Percentiles rank a stretch among this genome's conserved stretches.
These are phyloP conservation scores for Penicillium hesseltinei DNA, from an alignment of 2,329 filamentous ascomycete species.

Conservation along the genomic window DNA sequence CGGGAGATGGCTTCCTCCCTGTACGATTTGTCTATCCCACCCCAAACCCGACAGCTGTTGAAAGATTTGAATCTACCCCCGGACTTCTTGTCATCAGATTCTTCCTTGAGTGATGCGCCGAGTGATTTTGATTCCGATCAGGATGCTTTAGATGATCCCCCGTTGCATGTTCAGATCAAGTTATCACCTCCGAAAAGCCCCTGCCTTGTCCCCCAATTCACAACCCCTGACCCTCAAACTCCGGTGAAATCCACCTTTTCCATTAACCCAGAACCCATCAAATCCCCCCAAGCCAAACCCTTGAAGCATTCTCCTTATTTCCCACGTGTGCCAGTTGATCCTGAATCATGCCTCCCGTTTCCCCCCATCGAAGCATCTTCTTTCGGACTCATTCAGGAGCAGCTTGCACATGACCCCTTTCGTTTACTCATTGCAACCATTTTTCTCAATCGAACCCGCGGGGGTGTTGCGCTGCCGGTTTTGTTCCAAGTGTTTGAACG, in stretches of 20 bases:
- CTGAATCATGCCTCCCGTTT: slow-evolving; percentile 55
- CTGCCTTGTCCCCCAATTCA: not conserved
- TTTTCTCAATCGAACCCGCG: slow-evolving; percentile 79
- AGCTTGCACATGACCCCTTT: slow-evolving; percentile 71
- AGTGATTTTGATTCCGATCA: slow-evolving; percentile 27
- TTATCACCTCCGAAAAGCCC: not conserved
- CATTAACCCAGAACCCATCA: slow-evolving; percentile 7
- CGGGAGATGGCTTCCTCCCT: not conserved
- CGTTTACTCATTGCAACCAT: slow-evolving; percentile 77
- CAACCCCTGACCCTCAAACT: not conserved
- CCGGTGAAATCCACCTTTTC: slow-evolving; percentile 4
- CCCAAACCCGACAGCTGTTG: slow-evolving; percentile 16
- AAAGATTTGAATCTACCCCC: slow-evolving; percentile 13
- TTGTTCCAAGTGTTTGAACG: slow-evolving; percentile 66
- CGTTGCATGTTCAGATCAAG: not conserved
- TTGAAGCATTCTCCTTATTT: slow-evolving; percentile 47
- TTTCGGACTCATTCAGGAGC: slow-evolving; percentile 84
- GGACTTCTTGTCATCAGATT: slow-evolving; percentile 32
- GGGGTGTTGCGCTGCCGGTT: slow-evolving; percentile 70
- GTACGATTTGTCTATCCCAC: slow-evolving; percentile 8
- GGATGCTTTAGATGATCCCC: not conserved
- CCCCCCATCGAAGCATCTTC: slow-evolving; percentile 60
- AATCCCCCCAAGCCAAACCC: slow-evolving; percentile 9
- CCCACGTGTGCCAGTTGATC: slow-evolving; percentile 29
- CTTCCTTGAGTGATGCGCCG: slow-evolving; percentile 36